These are phyloP conservation scores for Ustilaginoidea virens DNA, from an alignment of 2,329 filamentous ascomycete genomes.

Conservation along the genomic window DNA sequence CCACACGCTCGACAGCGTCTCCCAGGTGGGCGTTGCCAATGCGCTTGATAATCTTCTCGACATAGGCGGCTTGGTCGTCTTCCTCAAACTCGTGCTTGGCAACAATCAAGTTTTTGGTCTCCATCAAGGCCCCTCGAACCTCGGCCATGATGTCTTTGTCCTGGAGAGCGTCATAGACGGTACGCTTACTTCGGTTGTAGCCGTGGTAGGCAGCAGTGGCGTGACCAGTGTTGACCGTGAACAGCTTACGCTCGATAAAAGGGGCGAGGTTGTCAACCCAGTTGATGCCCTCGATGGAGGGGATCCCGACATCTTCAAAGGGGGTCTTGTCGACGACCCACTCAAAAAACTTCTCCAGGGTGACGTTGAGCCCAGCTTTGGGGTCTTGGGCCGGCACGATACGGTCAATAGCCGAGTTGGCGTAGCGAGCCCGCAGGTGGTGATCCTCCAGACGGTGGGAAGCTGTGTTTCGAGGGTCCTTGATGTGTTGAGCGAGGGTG, in stretches of 20 bases:
- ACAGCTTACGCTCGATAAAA: conserved; percentile 98
- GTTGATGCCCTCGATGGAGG: conserved; percentile 73
- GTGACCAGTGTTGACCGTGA: conserved; percentile 97
- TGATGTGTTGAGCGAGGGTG: conserved; percentile 70
- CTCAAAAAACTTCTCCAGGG: conserved; percentile 97
- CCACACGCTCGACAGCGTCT: conserved; percentile 88
- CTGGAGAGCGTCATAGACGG: conserved; percentile 75
- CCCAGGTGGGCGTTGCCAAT: conserved; percentile 90
- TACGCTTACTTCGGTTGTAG: conserved; percentile 70
- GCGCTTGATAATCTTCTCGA: conserved; percentile 79
- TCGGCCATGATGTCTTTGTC: conserved; percentile 67
- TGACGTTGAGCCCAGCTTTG: conserved; percentile 72
- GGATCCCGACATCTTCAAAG: conserved; percentile 51
- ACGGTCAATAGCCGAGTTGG: conserved; percentile 96
- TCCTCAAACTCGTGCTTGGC: conserved; percentile 68
- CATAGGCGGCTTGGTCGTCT: conserved; percentile 70
- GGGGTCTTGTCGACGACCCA: conserved; percentile 90
- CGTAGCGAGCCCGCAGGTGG: conserved; percentile 66
- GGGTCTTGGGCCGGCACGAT: conserved; percentile 86
- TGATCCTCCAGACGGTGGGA: conserved; percentile 52
- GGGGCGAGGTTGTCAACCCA: conserved; percentile 85
- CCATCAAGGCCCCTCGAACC: conserved; percentile 64
- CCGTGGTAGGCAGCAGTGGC: conserved; percentile 94
- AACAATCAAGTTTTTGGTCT: conserved; percentile 78
- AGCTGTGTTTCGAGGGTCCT: conserved; percentile 55